Evolutionary conservation across 306 rosid species (phyloP).

Genomic region (Myrica gale): DNA sequence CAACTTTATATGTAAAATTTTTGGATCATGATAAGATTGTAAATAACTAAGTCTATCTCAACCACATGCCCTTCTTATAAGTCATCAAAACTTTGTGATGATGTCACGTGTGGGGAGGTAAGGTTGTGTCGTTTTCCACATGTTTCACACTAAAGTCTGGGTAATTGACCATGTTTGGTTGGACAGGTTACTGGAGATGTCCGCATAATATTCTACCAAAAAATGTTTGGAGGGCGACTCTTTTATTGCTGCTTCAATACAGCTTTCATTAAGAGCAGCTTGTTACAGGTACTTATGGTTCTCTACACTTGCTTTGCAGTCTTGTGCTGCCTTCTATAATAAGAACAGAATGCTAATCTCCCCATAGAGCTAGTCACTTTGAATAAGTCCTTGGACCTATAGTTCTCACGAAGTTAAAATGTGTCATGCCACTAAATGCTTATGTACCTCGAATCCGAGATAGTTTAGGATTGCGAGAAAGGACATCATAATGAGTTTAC

Average conservation of each 20-base stretch:
- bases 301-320: not conserved
- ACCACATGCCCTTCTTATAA: not conserved
- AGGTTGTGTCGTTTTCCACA: slow-evolving; percentile 17
- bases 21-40: not conserved
- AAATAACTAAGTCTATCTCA: not conserved
- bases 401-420: not conserved
- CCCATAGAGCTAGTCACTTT: slow-evolving; percentile 4
- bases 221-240: slow-evolving; percentile 88
- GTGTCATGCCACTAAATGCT: not conserved
- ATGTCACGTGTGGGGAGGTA: not conserved
- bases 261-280: slow-evolving; percentile 77
- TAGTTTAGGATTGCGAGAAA: not conserved
- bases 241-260: slow-evolving; percentile 95
- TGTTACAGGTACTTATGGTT: slow-evolving; percentile 62
- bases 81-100: not conserved
- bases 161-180: slow-evolving; percentile 16
- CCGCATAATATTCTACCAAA: slow-evolving; percentile 78
- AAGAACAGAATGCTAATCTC: slow-evolving; percentile 12
- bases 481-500: not conserved
- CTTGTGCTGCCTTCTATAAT: slow-evolving; percentile 13
- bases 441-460: not conserved
- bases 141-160: slow-evolving; percentile 10
- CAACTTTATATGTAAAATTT: not conserved
- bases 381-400: not conserved
- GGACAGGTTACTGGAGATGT: slow-evolving; percentile 84